phyloP scores from a whole-genome alignment of 768 basidiomycete species.

The Russula olivacea region DNA sequence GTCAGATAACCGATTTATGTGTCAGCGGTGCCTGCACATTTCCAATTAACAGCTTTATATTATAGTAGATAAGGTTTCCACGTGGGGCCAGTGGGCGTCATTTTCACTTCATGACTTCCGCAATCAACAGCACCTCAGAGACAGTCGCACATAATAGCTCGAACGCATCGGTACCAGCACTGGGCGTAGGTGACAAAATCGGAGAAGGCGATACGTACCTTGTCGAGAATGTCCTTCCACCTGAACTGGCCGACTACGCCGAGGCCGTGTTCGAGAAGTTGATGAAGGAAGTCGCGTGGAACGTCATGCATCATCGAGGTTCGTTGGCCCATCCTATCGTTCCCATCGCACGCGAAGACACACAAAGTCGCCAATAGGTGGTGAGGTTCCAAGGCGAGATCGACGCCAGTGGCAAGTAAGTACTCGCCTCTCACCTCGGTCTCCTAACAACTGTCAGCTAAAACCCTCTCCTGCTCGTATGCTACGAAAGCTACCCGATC shows the following conservation, averaged over 20 bases:
- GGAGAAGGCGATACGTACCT: constrained; percentile 68
- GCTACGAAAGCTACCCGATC: constrained; percentile 56
- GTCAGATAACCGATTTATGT: too few species aligned
- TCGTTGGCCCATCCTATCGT: constrained; percentile 11
- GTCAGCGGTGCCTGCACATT: too few species aligned
- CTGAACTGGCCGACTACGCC: constrained; percentile 50
- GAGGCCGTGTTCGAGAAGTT: constrained; percentile 52
- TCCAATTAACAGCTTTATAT: too few species aligned
- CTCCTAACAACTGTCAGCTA: too few species aligned
- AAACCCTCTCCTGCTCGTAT: constrained; percentile 31
- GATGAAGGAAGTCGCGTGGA: constrained; percentile 63
- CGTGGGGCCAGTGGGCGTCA: too few species aligned
- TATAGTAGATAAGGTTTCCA: too few species aligned
- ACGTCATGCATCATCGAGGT: constrained; percentile 71
- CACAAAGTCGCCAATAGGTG: constrained; percentile 39
- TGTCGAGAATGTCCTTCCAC: constrained; percentile 50
- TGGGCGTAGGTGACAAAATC: constrained; percentile 34
- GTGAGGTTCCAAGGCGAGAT: constrained; percentile 64
- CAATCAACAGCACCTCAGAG: not conserved
- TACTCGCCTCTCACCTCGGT: not conserved
- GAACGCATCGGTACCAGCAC: constrained; percentile 2
- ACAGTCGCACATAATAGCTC: not conserved
- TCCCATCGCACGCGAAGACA: not conserved
- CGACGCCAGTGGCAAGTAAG: constrained; percentile 44
- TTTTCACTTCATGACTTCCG: not conserved